Evolutionary conservation across 768 basidiomycete species (phyloP), one percentile per base, ranked within the genome.

Genomic region (Leucocoprinus leucothites): DNA sequence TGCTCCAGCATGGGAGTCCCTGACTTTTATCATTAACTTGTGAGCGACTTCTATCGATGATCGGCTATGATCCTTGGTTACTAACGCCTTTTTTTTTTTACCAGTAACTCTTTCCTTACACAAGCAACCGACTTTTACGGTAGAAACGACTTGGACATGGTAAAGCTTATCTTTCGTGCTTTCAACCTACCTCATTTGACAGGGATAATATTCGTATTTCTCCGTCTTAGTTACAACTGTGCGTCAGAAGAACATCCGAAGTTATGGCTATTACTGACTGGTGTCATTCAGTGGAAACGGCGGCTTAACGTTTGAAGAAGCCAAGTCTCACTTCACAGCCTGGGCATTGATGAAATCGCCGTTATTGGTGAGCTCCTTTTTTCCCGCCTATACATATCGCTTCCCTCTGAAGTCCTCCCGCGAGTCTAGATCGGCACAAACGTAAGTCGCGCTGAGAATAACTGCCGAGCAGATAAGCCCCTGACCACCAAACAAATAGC

Each of bases 261-360:
- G 6, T 41, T 19, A 19, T 16, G 11, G 43, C 22, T 52, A 57
- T 49, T n/a, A 46, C 45, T 42, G 11, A 40, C 58, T 36, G 51
- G 25, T 22, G 18, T 16, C 38, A 19, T 22, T 13, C 63, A 86
- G 84, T 25, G 86, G 86, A 26, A 86, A 87, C 56, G 85, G 84
- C 9, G 69, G 78, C 26, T 70, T 87, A 41, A 79, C 81, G 0
- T 78, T 73, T 61, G 83, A 87, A n/a, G 86, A 87, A 68, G 69
- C 76, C 26, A 86, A 86, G 65, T 77, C 83, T 2, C 86, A 87
- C 63, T 88, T 87, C 64, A 86, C 85, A 0, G 83, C 82, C 0
- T 87, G 85, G 86, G 83, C 83, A 25, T 68, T 87, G 31, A 79
- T 86, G 80, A 87, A 86, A 63, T 82, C 82, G 0, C 85, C 86